Evolutionary conservation across 2,329 filamentous ascomycete genomes (phyloP).

Genomic region (Penicillium crustosum): DNA sequence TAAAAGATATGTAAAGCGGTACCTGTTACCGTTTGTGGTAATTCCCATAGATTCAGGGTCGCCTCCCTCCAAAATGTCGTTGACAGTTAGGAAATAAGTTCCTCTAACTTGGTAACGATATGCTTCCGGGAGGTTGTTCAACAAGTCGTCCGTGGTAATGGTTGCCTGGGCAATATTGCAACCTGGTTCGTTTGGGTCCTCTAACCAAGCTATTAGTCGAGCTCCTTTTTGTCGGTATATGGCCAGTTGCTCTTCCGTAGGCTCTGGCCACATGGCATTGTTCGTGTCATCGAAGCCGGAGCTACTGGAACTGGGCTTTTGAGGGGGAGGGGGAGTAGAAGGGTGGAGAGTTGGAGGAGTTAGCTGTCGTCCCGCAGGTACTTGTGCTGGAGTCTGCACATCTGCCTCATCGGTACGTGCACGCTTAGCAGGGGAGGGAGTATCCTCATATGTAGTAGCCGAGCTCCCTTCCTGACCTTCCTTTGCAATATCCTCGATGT

Average conservation of each 20-base stretch:
- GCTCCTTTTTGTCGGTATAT: not conserved
- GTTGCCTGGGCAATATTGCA: not conserved
- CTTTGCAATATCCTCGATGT: not conserved
- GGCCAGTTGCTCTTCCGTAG: not conserved
- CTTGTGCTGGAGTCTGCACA: no score
- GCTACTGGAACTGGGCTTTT: no score
- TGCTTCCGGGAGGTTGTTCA: not conserved
- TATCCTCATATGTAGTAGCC: not conserved
- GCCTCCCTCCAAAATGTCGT: not conserved
- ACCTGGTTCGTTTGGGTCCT: not conserved
- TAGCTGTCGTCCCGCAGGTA: not conserved
- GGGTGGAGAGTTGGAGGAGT: not conserved
- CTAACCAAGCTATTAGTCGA: not conserved
- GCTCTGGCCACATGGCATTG: not conserved
- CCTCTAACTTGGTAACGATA: not conserved
- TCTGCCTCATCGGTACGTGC: no score
- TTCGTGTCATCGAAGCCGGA: not conserved
- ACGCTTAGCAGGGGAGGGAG: not conserved
- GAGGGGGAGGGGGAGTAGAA: not conserved
- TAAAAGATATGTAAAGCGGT: not conserved
- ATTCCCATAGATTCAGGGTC: not conserved
- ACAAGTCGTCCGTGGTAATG: rapidly evolving
- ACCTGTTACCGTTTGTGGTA: rapidly evolving
- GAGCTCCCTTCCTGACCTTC: not conserved
- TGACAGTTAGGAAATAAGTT: rapidly evolving